A percentile compares a stretch with the other conserved stretches of the same genome.
Evolutionary conservation across 2,329 filamentous ascomycete genomes (phyloP).

Genomic region (Neocatenulostroma microsporum): DNA sequence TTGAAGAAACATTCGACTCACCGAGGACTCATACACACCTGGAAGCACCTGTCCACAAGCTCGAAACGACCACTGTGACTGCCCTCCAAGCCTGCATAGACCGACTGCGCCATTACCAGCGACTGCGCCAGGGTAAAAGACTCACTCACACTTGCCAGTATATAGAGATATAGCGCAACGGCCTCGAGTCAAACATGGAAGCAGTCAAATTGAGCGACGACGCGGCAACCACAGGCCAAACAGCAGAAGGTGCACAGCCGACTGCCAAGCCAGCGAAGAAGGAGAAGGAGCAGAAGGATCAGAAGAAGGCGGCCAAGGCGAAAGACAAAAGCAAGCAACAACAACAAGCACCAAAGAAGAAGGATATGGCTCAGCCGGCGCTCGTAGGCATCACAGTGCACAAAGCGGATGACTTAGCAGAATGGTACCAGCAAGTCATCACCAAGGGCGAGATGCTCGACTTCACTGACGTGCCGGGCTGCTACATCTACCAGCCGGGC

Average conservation of each 20-base stretch:
- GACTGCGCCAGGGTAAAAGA: too few species aligned
- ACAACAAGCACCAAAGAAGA: conserved; percentile 27
- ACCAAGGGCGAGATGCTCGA: conserved; percentile 96
- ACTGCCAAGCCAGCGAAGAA: conserved; percentile 27
- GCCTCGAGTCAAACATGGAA: conserved; percentile 22
- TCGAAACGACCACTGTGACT: too few species aligned
- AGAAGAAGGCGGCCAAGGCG: conserved; percentile 23
- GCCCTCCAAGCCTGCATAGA: too few species aligned
- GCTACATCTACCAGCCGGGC: conserved; percentile 78
- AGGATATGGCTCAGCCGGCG: conserved; percentile 49
- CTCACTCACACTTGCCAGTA: too few species aligned
- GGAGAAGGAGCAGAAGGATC: conserved; percentile 29
- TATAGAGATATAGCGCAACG: too few species aligned
- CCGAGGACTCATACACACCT: too few species aligned
- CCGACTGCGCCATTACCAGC: too few species aligned
- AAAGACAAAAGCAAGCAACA: conserved; percentile 24
- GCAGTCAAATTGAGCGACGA: conserved; percentile 20
- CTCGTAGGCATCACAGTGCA: conserved; percentile 80
- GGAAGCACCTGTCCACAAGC: too few species aligned
- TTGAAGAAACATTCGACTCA: too few species aligned
- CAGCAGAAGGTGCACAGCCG: conserved; percentile 14
- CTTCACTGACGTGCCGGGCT: conserved; percentile 96
- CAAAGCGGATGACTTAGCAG: conserved; percentile 79
- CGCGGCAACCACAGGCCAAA: not conserved
- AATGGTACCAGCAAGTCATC: conserved; percentile 97